Base-by-base conservation (phyloP, 345 rosid genomes). In the Pugionium cornutum region DNA sequence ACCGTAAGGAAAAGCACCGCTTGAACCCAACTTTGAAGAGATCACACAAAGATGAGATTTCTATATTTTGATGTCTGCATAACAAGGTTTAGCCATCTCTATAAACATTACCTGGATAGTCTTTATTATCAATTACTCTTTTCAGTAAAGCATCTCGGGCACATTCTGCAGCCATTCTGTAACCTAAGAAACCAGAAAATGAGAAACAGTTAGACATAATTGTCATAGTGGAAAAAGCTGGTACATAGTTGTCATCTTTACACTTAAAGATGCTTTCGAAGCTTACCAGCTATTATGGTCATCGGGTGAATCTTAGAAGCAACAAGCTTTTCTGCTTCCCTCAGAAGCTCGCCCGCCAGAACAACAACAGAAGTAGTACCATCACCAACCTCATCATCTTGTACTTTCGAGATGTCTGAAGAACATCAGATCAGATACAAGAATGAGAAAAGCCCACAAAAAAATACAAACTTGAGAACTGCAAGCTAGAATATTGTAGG, bases 301-400 rank as follows among this genome's bases (percentile, higher is more conserved):
- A 92, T 92, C 4, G 98, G 98, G 67, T 92, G 98, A 75, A 92
- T 89, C 84, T 92, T 92, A 25, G 98, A 69, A 29, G 86, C 86
- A 52, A 89, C 81, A 45, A 92, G 82, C 88, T 89, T 92, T 53
- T 92, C 98, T 25, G 98, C 98, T 85, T 87, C 97, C 78, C 97
- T 88, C 8, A 89, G 49, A 71, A 92, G 97, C 70, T 88, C 97
- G 26, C 99, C 96, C 7, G 99, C 97, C 86, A 94, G 82, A 45
- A 94, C 96, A 76, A 88, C 99, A 68, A 94, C 99, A 52, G 99
- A 94, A 52, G 99, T 94, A 66, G 97, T 94, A 41, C 99, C 99
- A 70, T 94, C 99, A 65, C 99, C 99, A 61, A 94, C 99, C 82
- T 94, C 99, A 68, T 94, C 99, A 77, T 94, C 99, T 80, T 94